Conservation (phyloP, 2,329 filamentous ascomycete species). For the Arthroderma sp. region DNA sequence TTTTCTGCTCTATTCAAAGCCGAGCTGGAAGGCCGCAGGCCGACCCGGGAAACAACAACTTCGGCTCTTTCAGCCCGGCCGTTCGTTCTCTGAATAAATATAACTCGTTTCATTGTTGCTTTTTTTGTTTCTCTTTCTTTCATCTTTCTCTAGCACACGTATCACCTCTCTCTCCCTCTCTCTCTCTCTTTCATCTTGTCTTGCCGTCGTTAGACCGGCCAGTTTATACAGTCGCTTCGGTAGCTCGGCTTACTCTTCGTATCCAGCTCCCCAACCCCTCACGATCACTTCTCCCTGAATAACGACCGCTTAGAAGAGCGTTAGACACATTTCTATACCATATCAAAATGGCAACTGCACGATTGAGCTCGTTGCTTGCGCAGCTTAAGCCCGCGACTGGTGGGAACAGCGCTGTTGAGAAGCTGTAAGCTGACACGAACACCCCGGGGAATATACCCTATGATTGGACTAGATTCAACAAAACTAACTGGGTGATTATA, state of each 20-base stretch:
- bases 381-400: slow-evolving; percentile 12
- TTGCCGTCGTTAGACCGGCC: background rate
- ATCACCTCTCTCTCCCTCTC: background rate
- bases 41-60: too few relatives aligned
- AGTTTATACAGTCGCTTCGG: background rate
- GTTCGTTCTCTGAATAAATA: background rate
- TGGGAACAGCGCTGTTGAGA: slow-evolving; percentile 9
- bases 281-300: background rate
- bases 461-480: background rate
- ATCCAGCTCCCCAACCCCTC: too few relatives aligned
- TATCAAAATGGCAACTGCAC: slow-evolving; percentile 11
- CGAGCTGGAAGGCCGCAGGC: too few relatives aligned
- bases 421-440: slow-evolving; percentile 8
- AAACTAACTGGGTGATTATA: slow-evolving; percentile 24
- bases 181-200: background rate
- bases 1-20: too few relatives aligned
- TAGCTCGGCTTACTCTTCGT: too few relatives aligned
- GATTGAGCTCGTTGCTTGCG: slow-evolving; percentile 11
- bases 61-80: too few relatives aligned
- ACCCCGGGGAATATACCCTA: too few relatives aligned
- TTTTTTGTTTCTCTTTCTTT: background rate
- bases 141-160: background rate
- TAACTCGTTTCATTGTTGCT: background rate
- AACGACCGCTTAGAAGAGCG: background rate
- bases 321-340: background rate